phyloP scores from a whole-genome alignment of 2,329 filamentous ascomycete genomes.

The Podosphaera fusca region DNA sequence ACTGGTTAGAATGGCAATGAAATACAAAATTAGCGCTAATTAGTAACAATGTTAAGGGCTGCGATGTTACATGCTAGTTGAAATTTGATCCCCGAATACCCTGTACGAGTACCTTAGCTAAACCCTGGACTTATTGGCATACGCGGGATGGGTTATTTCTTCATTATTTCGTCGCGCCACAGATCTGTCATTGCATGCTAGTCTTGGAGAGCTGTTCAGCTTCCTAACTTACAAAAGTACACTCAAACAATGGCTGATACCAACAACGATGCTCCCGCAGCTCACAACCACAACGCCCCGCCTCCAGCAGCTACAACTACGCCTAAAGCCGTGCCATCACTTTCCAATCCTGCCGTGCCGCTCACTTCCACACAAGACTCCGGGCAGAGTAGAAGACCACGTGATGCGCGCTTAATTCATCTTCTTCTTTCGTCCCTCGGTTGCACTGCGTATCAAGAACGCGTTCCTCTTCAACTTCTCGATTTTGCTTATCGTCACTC shows the following conservation, averaged over 20 bases:
- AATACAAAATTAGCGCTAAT: no score
- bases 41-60: no score
- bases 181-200: no score
- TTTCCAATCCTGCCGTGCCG: conserved; percentile 12
- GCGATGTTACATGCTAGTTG: no score
- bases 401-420: conserved; percentile 60
- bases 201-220: no score
- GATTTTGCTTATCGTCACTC: conserved; percentile 76
- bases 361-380: conserved; percentile 15
- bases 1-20: no score
- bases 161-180: no score
- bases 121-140: no score
- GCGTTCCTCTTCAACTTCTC: conserved; percentile 60
- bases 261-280: conserved; percentile 11
- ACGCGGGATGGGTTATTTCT: no score
- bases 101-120: no score
- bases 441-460: conserved; percentile 58
- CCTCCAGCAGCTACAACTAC: conserved; percentile 4
- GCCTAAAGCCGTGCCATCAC: conserved; percentile 5
- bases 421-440: conserved; percentile 58
- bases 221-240: no score
- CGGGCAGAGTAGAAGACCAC: conserved; percentile 30
- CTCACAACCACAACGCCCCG: conserved; percentile 10
- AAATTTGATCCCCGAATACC: no score
- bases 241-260: conserved; percentile 11